A percentile compares a stretch with the other conserved stretches of the same genome.
Conservation (phyloP, 2,329 filamentous ascomycete genomes). For the Epichloe hybrida region DNA sequence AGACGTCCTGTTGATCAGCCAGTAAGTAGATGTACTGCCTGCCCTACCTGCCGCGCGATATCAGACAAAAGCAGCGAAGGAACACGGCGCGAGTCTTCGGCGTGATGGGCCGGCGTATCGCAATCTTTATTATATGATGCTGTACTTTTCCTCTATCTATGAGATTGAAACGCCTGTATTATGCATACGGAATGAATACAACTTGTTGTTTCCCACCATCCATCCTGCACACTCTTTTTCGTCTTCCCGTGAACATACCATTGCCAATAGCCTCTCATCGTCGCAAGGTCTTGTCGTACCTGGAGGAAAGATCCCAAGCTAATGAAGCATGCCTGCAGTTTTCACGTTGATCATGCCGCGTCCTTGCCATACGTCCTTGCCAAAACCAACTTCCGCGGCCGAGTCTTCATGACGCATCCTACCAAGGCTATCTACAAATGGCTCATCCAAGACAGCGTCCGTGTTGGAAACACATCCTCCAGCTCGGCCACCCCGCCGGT, state of each 20-base stretch:
- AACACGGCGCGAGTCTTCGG: neutral
- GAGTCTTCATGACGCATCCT: conserved; percentile 98
- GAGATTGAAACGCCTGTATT: conserved; percentile 16
- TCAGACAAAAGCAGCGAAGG: neutral
- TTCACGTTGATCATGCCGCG: conserved; percentile 96
- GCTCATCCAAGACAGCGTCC: conserved; percentile 93
- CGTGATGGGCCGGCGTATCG: neutral
- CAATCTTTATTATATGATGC: neutral
- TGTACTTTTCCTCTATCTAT: neutral
- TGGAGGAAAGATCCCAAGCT: neutral
- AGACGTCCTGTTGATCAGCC: conserved; percentile 93
- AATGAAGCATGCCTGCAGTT: conserved; percentile 35
- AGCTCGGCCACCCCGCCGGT: conserved; percentile 57
- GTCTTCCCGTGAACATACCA: neutral
- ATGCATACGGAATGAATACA: conserved; percentile 23
- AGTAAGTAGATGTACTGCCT: conserved; percentile 52
- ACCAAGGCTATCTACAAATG: conserved; percentile 99
- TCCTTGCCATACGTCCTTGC: conserved; percentile 95
- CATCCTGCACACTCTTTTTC: conserved; percentile 3
- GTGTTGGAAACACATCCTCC: conserved; percentile 62
- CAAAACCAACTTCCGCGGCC: conserved; percentile 93
- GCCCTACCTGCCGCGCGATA: neutral
- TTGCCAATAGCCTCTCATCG: neutral
- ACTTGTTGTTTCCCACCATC: conserved; percentile 15
- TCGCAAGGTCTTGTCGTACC: neutral